A percentile compares a stretch with the other conserved stretches of the same genome.
These are phyloP conservation scores for Emericellopsis cladophorae DNA, from an alignment of 2,329 filamentous ascomycete genomes.

Conservation along the genomic window DNA sequence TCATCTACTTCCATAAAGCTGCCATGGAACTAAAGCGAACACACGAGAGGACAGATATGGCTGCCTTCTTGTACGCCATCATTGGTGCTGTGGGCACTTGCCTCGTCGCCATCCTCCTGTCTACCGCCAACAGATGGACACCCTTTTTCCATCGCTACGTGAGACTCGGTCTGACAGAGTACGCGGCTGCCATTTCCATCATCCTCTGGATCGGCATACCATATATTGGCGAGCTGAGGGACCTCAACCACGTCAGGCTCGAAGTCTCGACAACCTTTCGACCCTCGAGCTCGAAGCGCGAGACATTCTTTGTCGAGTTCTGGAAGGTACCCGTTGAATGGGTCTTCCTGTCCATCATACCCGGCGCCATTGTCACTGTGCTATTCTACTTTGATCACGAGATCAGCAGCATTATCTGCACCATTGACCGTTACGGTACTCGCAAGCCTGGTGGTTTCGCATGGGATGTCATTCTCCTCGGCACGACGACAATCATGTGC, in stretches of 20 bases:
- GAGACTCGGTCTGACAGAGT: conserved; percentile 47
- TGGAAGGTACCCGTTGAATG: conserved; percentile 47
- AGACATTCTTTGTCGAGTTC: conserved; percentile 47
- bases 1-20: conserved; percentile 58
- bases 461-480: conserved; percentile 50
- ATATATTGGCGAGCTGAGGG: conserved; percentile 44
- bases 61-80: conserved; percentile 51
- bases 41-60: conserved; percentile 41
- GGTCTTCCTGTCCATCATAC: conserved; percentile 49
- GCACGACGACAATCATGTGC: conserved; percentile 49
- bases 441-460: conserved; percentile 50
- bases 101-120: conserved; percentile 46
- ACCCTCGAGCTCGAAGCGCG: conserved; percentile 41
- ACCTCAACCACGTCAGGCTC: conserved; percentile 44
- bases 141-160: conserved; percentile 49
- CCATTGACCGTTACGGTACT: conserved; percentile 45
- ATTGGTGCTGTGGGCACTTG: conserved; percentile 53
- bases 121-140: conserved; percentile 47
- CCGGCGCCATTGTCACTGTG: conserved; percentile 49
- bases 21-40: conserved; percentile 50
- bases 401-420: conserved; percentile 57
- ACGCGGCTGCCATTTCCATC: conserved; percentile 54
- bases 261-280: conserved; percentile 41
- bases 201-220: conserved; percentile 53
- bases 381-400: conserved; percentile 63